These are phyloP conservation scores for Candida sithepensis DNA, from an alignment of 805 yeast genomes.

Conservation along the genomic window DNA sequence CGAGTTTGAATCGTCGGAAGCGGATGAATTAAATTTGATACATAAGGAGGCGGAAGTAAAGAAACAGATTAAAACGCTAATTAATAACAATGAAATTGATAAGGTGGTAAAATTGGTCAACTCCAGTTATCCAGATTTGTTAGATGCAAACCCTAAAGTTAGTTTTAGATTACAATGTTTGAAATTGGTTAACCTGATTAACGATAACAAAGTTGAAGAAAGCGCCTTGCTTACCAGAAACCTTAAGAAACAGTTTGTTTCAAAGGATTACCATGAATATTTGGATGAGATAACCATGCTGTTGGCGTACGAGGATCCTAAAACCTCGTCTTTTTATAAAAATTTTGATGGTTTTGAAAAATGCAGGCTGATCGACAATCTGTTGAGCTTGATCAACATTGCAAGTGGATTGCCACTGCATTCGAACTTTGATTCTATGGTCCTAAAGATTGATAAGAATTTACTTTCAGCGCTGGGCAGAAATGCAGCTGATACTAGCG, in stretches of 20 bases:
- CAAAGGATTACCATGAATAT: slow-evolving; percentile 31
- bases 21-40: slow-evolving; percentile 32
- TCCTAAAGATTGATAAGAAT: slow-evolving; percentile 19
- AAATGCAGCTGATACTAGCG: slow-evolving; percentile 28
- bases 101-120: slow-evolving; percentile 37
- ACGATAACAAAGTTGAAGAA: slow-evolving; percentile 22
- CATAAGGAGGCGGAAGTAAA: slow-evolving; percentile 32
- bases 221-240: slow-evolving; percentile 39
- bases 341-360: slow-evolving; percentile 35
- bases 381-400: slow-evolving; percentile 35
- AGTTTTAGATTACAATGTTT: slow-evolving; percentile 41
- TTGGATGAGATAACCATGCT: slow-evolving; percentile 47
- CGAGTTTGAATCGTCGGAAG: slow-evolving; percentile 26
- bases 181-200: slow-evolving; percentile 39
- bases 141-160: slow-evolving; percentile 30
- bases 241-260: slow-evolving; percentile 31
- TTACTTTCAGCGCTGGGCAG: slow-evolving; percentile 3
- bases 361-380: slow-evolving; percentile 36
- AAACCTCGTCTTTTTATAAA: slow-evolving; percentile 33
- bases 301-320: slow-evolving; percentile 51
- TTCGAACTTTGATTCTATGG: slow-evolving; percentile 24
- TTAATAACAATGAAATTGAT: slow-evolving; percentile 44
- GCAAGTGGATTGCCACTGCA: slow-evolving; percentile 8
- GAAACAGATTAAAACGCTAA: slow-evolving; percentile 39
- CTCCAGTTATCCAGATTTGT: slow-evolving; percentile 36